These are phyloP conservation scores for Talaromyces sp. DNA, from an alignment of 2,329 filamentous ascomycete genomes.

Conservation along the genomic window DNA sequence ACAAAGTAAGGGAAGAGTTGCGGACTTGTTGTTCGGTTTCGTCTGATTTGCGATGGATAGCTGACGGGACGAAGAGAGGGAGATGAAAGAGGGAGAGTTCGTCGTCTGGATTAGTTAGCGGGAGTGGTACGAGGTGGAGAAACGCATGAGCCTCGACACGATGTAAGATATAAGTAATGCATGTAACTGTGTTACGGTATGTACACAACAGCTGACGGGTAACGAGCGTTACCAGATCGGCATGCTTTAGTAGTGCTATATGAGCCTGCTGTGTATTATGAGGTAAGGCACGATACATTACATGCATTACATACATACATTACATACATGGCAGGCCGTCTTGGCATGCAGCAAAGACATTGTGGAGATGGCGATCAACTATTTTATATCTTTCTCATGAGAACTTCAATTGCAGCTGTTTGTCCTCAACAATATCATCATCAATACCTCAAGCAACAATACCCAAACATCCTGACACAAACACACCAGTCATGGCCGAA, in stretches of 20 bases:
- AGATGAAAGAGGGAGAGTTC: neutral
- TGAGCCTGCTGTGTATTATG: too few species aligned
- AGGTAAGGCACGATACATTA: too few species aligned
- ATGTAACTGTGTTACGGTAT: neutral
- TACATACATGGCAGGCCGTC: too few species aligned
- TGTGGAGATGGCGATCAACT: too few species aligned
- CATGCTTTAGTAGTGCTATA: too few species aligned
- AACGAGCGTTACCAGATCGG: too few species aligned
- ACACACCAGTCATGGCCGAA: conserved; percentile 14
- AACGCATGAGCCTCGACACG: neutral
- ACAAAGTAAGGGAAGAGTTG: neutral
- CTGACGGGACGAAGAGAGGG: neutral
- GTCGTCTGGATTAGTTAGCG: neutral
- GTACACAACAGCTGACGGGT: too few species aligned
- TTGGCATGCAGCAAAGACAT: too few species aligned
- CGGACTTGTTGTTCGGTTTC: neutral
- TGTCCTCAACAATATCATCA: neutral
- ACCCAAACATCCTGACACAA: neutral
- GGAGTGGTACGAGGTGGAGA: neutral
- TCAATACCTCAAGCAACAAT: neutral
- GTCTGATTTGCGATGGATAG: neutral
- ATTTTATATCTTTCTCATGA: too few species aligned
- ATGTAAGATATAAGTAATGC: too few species aligned
- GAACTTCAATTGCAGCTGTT: too few species aligned
- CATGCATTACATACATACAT: too few species aligned